These are phyloP conservation scores for Epichloe coenophiala DNA, from an alignment of 2,329 filamentous ascomycete species.

Conservation along the genomic window DNA sequence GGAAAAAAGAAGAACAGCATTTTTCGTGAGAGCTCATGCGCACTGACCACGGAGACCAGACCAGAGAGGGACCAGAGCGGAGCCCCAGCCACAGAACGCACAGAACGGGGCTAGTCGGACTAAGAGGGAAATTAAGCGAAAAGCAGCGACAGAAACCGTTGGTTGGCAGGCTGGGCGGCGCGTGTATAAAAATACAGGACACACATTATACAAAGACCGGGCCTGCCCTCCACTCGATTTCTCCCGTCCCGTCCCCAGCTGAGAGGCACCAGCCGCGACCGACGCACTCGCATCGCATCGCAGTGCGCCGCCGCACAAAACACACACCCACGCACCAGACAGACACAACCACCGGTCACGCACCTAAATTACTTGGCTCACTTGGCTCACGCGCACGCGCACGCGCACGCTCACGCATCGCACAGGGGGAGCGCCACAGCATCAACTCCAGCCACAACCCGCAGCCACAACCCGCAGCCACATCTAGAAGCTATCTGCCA, in stretches of 20 bases:
- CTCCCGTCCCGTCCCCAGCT: constrained; percentile 15
- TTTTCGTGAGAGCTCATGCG: neutral
- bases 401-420: neutral
- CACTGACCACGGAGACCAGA: neutral
- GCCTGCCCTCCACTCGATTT: constrained; percentile 31
- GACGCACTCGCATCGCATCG: neutral
- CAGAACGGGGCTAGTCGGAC: constrained; percentile 19
- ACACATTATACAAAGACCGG: constrained; percentile 29
- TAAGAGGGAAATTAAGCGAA: constrained; percentile 26
- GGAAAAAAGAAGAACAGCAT: neutral
- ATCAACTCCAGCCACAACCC: neutral
- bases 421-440: neutral
- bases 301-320: neutral
- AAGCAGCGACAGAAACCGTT: constrained; percentile 20
- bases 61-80: neutral
- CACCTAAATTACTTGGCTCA: neutral
- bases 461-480: no score
- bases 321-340: neutral
- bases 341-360: neutral
- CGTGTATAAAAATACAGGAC: constrained; percentile 32
- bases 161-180: constrained; percentile 13
- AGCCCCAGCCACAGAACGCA: constrained; percentile 2
- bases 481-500: neutral
- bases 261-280: constrained; percentile 1
- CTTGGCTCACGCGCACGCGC: neutral